phyloP scores from a whole-genome alignment of 73 alveolate species.

The Tetrahymena borealis region DNA sequence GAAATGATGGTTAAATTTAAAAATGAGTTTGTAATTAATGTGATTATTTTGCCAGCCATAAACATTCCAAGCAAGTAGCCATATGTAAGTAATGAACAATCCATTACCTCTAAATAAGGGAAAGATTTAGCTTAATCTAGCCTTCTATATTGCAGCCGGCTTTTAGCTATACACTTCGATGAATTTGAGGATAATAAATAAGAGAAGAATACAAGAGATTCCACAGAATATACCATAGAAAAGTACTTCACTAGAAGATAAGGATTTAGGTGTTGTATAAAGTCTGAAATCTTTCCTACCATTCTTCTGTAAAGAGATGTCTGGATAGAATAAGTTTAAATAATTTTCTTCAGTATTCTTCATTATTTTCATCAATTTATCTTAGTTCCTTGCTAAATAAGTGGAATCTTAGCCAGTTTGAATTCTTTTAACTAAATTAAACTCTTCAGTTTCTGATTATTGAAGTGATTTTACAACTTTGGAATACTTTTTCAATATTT shows the following conservation, averaged over 20 bases:
- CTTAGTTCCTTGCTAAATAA: neutral
- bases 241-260: neutral
- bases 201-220: neutral
- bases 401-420: neutral
- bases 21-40: neutral
- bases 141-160: neutral
- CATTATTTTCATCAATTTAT: neutral
- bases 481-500: neutral
- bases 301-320: neutral
- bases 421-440: neutral
- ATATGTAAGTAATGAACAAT: neutral
- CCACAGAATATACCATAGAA: neutral
- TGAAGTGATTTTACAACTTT: neutral
- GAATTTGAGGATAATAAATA: neutral
- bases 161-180: neutral
- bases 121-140: neutral
- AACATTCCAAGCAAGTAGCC: neutral
- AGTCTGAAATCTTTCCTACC: neutral
- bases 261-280: neutral
- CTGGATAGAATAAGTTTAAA: neutral
- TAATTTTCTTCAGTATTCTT: neutral
- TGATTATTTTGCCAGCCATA: neutral
- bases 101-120: neutral
- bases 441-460: neutral
- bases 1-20: neutral